Conservation (phyloP, 1,139 yeast species). For the Meyerozyma smithsonii region DNA sequence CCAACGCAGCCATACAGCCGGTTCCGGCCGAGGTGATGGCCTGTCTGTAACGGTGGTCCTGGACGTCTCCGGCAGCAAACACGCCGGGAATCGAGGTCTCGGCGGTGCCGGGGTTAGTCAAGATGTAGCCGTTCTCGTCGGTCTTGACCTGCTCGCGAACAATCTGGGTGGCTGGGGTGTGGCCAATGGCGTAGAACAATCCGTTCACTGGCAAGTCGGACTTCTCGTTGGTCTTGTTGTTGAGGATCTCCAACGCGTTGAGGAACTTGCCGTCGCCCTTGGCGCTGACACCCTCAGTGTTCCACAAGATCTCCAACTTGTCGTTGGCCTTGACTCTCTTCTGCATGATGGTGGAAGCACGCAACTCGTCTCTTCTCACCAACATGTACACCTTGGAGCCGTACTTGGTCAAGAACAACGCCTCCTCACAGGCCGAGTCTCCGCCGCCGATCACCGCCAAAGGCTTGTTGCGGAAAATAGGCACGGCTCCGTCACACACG, state of each 20-base stretch:
- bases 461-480: constrained; percentile 96
- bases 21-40: constrained; percentile 99
- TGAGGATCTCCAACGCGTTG: constrained; percentile 54
- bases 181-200: constrained; percentile 96
- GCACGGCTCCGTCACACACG: constrained; percentile 99
- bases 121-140: constrained; percentile 83
- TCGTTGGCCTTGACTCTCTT: constrained; percentile 80
- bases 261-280: constrained; percentile 87
- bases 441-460: constrained; percentile 98
- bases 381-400: constrained; percentile 91
- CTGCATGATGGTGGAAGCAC: constrained; percentile 97
- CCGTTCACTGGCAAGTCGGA: constrained; percentile 79
- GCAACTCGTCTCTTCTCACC: constrained; percentile 88
- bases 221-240: constrained; percentile 67
- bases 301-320: constrained; percentile 85
- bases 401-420: constrained; percentile 90
- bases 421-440: constrained; percentile 99
- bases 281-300: constrained; percentile 83
- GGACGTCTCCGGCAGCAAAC: constrained; percentile 99
- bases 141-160: constrained; percentile 75
- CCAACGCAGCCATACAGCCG: constrained; percentile 99
- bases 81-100: constrained; percentile 86
- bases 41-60: constrained; percentile 94
- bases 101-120: constrained; percentile 85
- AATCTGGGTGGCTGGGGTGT: constrained; percentile 86